Evolutionary conservation across 352 stramenopile genomes (phyloP).

Genomic region (Thraustotheca clavata): DNA sequence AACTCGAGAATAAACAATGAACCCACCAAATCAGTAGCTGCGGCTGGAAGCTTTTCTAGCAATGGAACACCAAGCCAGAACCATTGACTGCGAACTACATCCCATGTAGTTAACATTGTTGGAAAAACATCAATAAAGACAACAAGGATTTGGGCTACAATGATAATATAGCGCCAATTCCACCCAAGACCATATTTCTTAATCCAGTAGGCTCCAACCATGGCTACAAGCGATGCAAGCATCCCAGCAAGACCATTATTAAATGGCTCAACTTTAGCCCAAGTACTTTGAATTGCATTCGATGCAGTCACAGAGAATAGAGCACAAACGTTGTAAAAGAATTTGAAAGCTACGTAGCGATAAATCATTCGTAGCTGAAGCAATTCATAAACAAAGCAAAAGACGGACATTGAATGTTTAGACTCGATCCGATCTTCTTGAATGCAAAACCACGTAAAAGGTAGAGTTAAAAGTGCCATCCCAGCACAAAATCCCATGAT

Average conservation of each 20-base stretch:
- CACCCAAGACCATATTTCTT: conserved; percentile 35
- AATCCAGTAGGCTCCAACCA: conserved; percentile 40
- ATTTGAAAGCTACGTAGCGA: too few species aligned
- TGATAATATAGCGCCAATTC: conserved; percentile 28
- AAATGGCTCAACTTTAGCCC: conserved; percentile 45
- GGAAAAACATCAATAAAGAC: conserved; percentile 34
- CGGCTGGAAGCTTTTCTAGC: conserved; percentile 41
- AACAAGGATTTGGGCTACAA: conserved; percentile 28
- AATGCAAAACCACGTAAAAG: too few species aligned
- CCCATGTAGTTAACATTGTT: conserved; percentile 44
- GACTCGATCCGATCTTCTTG: too few species aligned
- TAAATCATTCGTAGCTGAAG: too few species aligned
- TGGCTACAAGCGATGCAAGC: conserved; percentile 4
- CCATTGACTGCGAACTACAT: conserved; percentile 40
- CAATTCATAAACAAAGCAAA: too few species aligned
- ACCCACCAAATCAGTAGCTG: conserved; percentile 34
- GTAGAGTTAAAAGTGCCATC: too few species aligned
- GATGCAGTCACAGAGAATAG: too few species aligned
- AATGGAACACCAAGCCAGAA: conserved; percentile 50
- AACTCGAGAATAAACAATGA: conserved; percentile 23
- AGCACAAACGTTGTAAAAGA: too few species aligned
- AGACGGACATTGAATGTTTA: too few species aligned
- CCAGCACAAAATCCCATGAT: too few species aligned
- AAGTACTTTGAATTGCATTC: conserved; percentile 46
- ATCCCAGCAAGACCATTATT: conserved; percentile 40